phyloP scores from a whole-genome alignment of 2,329 filamentous ascomycete genomes.

The Cercospora sesami region DNA sequence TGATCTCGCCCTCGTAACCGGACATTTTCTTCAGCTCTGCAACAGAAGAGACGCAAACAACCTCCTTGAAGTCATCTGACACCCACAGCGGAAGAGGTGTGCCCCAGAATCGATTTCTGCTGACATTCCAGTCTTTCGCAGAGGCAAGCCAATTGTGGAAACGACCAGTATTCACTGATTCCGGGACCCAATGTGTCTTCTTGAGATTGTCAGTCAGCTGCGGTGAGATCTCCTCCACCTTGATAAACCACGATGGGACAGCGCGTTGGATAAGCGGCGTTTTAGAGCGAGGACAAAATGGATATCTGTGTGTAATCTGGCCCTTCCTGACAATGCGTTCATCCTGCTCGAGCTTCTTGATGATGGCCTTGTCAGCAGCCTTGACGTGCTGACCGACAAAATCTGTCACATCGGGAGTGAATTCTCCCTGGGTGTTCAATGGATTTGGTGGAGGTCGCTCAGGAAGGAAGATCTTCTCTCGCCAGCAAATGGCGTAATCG shows the following conservation, averaged over 20 bases:
- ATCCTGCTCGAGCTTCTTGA: constrained; percentile 77
- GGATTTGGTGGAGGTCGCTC: constrained; percentile 82
- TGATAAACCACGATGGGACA: constrained; percentile 93
- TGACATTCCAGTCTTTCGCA: constrained; percentile 93
- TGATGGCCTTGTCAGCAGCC: constrained; percentile 86
- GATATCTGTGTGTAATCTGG: constrained; percentile 87
- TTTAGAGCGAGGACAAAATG: constrained; percentile 92
- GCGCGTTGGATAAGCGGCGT: constrained; percentile 90
- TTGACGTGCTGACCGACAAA: constrained; percentile 89
- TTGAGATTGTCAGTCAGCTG: constrained; percentile 90
- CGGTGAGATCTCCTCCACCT: constrained; percentile 78
- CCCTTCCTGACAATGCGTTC: constrained; percentile 80
- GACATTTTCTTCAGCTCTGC: constrained; percentile 81
- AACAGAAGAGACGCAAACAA: constrained; percentile 81
- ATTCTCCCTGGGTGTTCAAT: constrained; percentile 79
- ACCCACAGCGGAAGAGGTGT: constrained; percentile 91
- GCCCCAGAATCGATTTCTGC: constrained; percentile 92
- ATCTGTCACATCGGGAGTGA: constrained; percentile 73
- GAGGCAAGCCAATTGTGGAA: constrained; percentile 91
- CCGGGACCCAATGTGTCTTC: constrained; percentile 86
- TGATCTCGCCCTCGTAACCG: constrained; percentile 79
- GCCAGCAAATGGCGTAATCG: constrained; percentile 82
- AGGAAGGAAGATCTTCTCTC: constrained; percentile 74
- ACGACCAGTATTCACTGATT: constrained; percentile 84
- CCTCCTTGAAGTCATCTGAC: constrained; percentile 83